phyloP scores from a whole-genome alignment of 805 yeast genomes.

The Candida silvicultrix region DNA sequence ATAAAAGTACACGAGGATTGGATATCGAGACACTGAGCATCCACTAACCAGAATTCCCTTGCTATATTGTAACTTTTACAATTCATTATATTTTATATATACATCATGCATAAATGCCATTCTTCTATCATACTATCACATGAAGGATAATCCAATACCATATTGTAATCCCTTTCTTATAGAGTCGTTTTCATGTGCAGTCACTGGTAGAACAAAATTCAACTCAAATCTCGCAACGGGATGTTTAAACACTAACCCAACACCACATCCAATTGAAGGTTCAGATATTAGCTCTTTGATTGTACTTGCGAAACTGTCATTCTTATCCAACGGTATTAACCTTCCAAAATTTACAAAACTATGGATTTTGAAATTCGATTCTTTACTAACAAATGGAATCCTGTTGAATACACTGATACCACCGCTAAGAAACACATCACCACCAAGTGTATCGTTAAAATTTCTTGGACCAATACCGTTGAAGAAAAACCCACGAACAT shows the following conservation, averaged over 20 bases:
- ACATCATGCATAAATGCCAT: too few species aligned
- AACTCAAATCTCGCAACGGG: conserved; percentile 66
- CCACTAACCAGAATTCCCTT: too few species aligned
- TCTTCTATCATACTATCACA: too few species aligned
- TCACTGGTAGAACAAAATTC: conserved; percentile 55
- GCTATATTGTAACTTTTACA: too few species aligned
- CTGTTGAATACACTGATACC: conserved; percentile 55
- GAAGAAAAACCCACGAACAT: conserved; percentile 61
- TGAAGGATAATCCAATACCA: conserved; percentile 55
- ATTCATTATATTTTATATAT: too few species aligned
- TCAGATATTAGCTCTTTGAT: conserved; percentile 24
- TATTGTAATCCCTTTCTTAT: conserved; percentile 61
- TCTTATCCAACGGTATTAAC: conserved; percentile 34
- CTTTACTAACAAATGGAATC: conserved; percentile 44
- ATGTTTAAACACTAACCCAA: conserved; percentile 56
- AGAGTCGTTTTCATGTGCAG: conserved; percentile 41
- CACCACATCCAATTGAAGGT: conserved; percentile 49
- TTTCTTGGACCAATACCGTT: conserved; percentile 65
- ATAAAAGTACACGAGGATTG: conserved; percentile 56
- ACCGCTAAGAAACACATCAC: conserved; percentile 49
- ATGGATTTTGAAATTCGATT: conserved; percentile 55
- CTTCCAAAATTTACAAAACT: conserved; percentile 63
- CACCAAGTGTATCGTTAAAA: conserved; percentile 56
- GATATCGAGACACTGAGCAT: conserved; percentile 32
- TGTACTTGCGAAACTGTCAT: conserved; percentile 11